A percentile compares a stretch with the other conserved stretches of the same genome.
Evolutionary conservation across 768 basidiomycete species (phyloP).

Genomic region (Cyclocybe cylindracea): DNA sequence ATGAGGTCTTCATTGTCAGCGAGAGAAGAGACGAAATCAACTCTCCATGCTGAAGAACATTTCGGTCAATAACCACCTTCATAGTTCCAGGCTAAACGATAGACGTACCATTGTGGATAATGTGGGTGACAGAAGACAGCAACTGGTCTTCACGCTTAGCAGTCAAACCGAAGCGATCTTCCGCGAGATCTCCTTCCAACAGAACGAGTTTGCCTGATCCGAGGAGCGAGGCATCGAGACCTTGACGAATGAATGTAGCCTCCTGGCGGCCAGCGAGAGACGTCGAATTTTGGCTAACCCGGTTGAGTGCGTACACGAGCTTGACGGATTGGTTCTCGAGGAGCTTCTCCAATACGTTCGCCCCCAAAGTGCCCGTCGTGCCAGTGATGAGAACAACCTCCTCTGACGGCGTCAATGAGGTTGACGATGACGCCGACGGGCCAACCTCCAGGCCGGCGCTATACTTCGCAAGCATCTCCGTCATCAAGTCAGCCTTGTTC

Average conservation of each 20-base stretch:
- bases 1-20: slow-evolving; percentile 18
- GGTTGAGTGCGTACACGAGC: slow-evolving; percentile 36
- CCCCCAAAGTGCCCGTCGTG: slow-evolving; percentile 37
- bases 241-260: background rate
- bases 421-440: background rate
- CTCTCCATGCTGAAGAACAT: slow-evolving; percentile 32
- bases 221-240: slow-evolving; percentile 2
- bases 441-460: background rate
- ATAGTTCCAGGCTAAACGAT: background rate
- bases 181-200: slow-evolving; percentile 2
- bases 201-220: slow-evolving; percentile 6
- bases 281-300: background rate
- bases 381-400: slow-evolving; percentile 35
- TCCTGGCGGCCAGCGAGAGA: no score
- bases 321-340: slow-evolving; percentile 22
- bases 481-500: slow-evolving; percentile 13
- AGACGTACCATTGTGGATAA: slow-evolving; percentile 21
- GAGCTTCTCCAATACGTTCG: slow-evolving; percentile 30
- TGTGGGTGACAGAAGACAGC: slow-evolving; percentile 22
- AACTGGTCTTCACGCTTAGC: background rate
- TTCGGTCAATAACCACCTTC: background rate
- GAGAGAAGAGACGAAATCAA: slow-evolving; percentile 31
- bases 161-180: slow-evolving; percentile 1
- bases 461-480: slow-evolving; percentile 10
- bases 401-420: background rate